Conservation (phyloP, 345 rosid genomes). For the Citrus trifoliata region DNA sequence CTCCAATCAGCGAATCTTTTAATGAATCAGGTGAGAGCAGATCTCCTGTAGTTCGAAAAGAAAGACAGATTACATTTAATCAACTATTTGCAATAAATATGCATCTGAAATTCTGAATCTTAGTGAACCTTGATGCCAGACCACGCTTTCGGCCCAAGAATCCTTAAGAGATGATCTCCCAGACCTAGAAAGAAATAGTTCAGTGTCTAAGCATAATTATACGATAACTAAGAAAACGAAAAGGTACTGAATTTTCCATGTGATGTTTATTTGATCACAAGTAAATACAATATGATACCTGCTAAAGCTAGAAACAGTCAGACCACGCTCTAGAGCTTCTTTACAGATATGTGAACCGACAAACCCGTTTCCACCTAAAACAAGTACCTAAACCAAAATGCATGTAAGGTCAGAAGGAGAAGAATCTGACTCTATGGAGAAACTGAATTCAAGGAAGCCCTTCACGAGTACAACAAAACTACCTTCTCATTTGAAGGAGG, state of each 20-base stretch:
- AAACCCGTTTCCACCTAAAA: conserved; percentile 41
- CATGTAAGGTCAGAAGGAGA: not conserved
- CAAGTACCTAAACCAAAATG: conserved; percentile 29
- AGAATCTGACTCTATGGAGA: not conserved
- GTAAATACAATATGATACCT: conserved; percentile 26
- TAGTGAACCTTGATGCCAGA: conserved; percentile 51
- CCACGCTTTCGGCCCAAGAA: conserved; percentile 49
- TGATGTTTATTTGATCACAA: not conserved
- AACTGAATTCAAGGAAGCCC: not conserved
- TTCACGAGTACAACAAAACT: not conserved
- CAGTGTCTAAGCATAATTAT: not conserved
- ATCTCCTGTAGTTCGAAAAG: conserved; percentile 38
- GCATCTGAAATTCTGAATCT: not conserved
- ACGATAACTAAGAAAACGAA: not conserved
- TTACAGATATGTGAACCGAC: conserved; percentile 40
- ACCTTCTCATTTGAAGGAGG: conserved; percentile 23
- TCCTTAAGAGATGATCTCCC: conserved; percentile 51
- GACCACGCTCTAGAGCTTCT: conserved; percentile 30
- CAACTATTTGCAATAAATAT: conserved; percentile 3
- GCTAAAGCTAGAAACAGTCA: conserved; percentile 36
- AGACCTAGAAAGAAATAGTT: conserved; percentile 32
- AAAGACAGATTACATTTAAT: not conserved
- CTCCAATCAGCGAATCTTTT: conserved; percentile 48
- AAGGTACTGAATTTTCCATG: not conserved
- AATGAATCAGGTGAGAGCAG: conserved; percentile 51